Evolutionary conservation across 2,329 filamentous ascomycete genomes (phyloP).

Genomic region (Trichoderma asperellum): DNA sequence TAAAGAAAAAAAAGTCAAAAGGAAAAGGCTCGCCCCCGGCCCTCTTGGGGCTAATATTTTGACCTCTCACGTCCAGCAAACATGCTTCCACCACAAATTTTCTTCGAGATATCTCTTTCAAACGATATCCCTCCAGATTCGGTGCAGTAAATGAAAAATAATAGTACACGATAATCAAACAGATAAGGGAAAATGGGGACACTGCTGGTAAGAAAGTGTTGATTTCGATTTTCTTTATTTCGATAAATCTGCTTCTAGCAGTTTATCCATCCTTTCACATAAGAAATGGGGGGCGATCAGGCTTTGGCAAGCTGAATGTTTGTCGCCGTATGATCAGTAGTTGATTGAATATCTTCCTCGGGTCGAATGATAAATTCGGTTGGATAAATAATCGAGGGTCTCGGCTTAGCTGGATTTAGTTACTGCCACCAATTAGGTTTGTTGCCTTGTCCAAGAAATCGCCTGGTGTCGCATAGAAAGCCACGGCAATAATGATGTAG

Average conservation of each 20-base stretch:
- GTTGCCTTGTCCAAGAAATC: slow-evolving; percentile 50
- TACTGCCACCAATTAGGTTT: slow-evolving; percentile 4
- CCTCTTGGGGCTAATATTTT: background rate
- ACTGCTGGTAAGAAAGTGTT: background rate
- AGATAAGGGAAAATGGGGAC: background rate
- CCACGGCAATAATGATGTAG: slow-evolving; percentile 63
- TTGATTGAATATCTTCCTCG: background rate
- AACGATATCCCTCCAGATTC: background rate
- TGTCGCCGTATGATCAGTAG: background rate
- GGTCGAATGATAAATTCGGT: background rate
- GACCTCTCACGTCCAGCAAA: background rate
- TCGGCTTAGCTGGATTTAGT: background rate
- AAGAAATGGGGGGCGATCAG: background rate
- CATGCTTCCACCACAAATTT: background rate
- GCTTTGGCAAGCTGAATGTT: background rate
- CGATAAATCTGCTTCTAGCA: background rate
- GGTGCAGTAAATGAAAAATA: background rate
- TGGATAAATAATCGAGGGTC: background rate
- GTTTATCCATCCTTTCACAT: background rate
- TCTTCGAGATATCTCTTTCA: background rate
- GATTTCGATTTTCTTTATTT: background rate
- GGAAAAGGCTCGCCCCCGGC: background rate
- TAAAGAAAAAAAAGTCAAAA: background rate
- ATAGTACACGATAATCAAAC: slow-evolving; percentile 10
- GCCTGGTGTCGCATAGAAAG: slow-evolving; percentile 60